phyloP scores from a whole-genome alignment of 1,139 yeast genomes.

The Kodamaea derodonti region DNA sequence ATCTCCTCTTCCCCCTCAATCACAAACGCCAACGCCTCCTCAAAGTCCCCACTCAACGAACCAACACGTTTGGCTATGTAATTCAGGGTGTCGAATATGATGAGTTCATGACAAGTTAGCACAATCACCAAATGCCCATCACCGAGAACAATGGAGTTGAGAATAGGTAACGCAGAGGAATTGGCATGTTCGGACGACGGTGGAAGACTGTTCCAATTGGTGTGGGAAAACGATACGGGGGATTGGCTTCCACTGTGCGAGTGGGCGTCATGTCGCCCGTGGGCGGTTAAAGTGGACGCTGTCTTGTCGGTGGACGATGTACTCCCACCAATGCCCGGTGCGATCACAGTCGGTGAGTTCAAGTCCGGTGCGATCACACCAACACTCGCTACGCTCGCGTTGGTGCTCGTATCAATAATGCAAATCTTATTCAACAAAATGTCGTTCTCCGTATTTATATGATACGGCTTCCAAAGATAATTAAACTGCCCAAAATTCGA shows the following conservation, averaged over 20 bases:
- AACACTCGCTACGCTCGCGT: no score
- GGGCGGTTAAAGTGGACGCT: no score
- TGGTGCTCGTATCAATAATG: no score
- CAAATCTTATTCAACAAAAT: constrained; percentile 9
- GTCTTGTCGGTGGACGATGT: no score
- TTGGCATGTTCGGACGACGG: no score
- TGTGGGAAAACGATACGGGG: no score
- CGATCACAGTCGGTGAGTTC: no score
- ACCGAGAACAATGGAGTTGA: not conserved
- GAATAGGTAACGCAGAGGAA: constrained; percentile 1
- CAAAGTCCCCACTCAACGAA: not conserved
- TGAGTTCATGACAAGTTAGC: not conserved
- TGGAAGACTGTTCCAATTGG: no score
- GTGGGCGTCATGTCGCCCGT: no score
- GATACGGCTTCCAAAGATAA: constrained; percentile 59
- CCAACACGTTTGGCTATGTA: not conserved
- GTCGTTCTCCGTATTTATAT: constrained; percentile 6
- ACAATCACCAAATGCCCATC: constrained; percentile 1
- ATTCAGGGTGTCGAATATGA: not conserved
- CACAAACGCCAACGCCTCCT: not conserved
- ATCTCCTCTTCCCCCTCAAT: not conserved
- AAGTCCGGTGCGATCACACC: no score
- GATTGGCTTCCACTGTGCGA: no score
- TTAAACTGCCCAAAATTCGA: constrained; percentile 51
- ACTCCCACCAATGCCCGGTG: no score